These are phyloP conservation scores for Saccharomycopsis selenospora DNA, from an alignment of 805 yeast species.

Conservation along the genomic window DNA sequence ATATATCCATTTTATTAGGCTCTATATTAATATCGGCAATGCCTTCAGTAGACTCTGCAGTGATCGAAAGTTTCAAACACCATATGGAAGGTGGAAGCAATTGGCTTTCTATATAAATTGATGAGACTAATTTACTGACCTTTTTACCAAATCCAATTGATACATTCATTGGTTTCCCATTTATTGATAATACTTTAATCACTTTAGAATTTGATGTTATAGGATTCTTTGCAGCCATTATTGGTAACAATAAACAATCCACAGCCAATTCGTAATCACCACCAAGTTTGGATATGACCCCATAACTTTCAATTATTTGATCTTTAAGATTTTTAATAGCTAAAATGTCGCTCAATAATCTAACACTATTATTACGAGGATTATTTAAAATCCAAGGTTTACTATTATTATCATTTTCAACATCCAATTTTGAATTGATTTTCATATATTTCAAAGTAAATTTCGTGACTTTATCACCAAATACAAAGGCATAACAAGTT, in stretches of 20 bases:
- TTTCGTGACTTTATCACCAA: conserved; percentile 24
- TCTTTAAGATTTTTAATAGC: conserved; percentile 20
- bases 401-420: conserved; percentile 9
- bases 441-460: conserved; percentile 20
- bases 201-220: conserved; percentile 23
- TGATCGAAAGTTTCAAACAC: conserved; percentile 28
- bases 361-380: conserved; percentile 11
- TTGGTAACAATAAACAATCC: conserved; percentile 29
- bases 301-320: conserved; percentile 19
- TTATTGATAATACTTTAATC: conserved; percentile 30
- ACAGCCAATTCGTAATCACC: not conserved
- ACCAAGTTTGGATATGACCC: not conserved
- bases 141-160: conserved; percentile 29
- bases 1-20: conserved; percentile 37
- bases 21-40: conserved; percentile 36
- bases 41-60: conserved; percentile 13
- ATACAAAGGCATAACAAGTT: conserved; percentile 29
- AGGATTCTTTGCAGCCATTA: conserved; percentile 28
- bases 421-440: conserved; percentile 6
- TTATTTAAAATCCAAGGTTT: conserved; percentile 14
- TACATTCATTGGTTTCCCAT: conserved; percentile 29
- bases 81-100: conserved; percentile 30
- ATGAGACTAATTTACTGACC: conserved; percentile 24
- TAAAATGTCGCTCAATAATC: conserved; percentile 19
- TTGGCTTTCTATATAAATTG: conserved; percentile 24